Evolutionary conservation across 202 grass and related monocot genomes (phyloP).

Genomic region (Dendrocalamus latiflorus): DNA sequence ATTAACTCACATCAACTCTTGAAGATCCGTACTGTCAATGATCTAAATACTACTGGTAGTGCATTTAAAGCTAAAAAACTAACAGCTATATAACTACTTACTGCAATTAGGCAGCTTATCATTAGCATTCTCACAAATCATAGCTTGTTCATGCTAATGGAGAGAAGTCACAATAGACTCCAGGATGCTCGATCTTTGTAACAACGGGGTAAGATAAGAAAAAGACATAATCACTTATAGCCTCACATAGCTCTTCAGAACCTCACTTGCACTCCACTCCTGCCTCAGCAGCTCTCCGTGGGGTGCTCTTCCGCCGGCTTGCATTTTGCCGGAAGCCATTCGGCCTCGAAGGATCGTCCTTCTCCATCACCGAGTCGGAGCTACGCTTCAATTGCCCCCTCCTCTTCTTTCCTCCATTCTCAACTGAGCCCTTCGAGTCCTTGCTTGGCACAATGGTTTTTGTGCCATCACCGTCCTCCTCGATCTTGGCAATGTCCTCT

Average conservation of each 20-base stretch:
- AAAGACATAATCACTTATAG: neutral
- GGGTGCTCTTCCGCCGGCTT: constrained; percentile 88
- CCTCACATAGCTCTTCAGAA: neutral
- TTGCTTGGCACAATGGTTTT: neutral
- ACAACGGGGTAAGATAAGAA: neutral
- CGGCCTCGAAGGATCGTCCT: constrained; percentile 11
- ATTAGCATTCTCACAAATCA: neutral
- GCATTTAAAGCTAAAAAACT: neutral
- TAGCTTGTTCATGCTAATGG: neutral
- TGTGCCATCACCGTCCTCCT: constrained; percentile 30
- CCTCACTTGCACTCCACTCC: constrained; percentile 54
- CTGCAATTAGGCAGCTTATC: constrained; percentile 21
- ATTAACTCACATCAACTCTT: neutral
- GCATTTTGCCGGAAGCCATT: constrained; percentile 67
- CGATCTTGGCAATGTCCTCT: constrained; percentile 24
- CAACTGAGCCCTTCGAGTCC: constrained; percentile 6
- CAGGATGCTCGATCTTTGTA: neutral
- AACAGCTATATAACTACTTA: neutral
- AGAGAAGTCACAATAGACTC: neutral
- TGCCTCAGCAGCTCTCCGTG: constrained; percentile 79
- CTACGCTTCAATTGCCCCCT: constrained; percentile 32
- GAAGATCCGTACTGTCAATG: neutral
- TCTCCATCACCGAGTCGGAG: neutral
- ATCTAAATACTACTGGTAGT: constrained; percentile 6
- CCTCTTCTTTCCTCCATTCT: constrained; percentile 53